Base-by-base conservation (phyloP, 2,329 filamentous ascomycete species). In the Elsinoe necatrix region DNA sequence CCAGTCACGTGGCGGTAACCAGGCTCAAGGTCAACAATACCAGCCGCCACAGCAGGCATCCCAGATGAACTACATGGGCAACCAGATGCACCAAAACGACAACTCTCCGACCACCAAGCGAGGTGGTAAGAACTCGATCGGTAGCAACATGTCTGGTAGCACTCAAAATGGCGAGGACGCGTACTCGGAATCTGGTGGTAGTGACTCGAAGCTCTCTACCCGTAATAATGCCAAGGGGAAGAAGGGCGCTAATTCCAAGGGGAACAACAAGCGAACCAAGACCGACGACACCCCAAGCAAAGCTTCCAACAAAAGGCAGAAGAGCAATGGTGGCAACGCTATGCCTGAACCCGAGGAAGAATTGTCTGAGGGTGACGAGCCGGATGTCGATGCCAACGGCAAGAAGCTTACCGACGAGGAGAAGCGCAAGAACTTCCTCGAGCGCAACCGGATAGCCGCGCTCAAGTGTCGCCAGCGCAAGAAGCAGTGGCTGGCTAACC, bases 381-480 rank as follows among this genome's bases (percentile, higher is more conserved):
- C 58, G 11, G 69, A 72, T 47, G 63, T 68, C 58, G 72, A 73
- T 55, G 65, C 63, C 34, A 59, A 61, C 42, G 63, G 65, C 55
- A 86, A 84, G 70, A 96, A 95, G 77, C 95, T 96, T 89, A 96
- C 91, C 0, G 93, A 97, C 57, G 93, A 97, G 67, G 93, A 98
- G 75, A 98, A 98, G 77, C 82, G 93, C 41, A 95, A 95, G 75
- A 98, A 97, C 69, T 98, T 98, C 71, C 77, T 98, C 1, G 93
- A 98, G 68, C 81, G 93, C 25, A 98, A 98, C 71, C 84, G 92
- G 92, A 90, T 98, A 62, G 93, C 93, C 61, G 93, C 93, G 2
- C 78, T 98, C 59, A 98, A 98, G 69, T 98, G 93, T 72, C 86
- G 93, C 60, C 93, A 98, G 71, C 83, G 93, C 18, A 98, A 98